phyloP scores from a whole-genome alignment of 1,284 basidiomycete species.

The Thelephora terrestris region DNA sequence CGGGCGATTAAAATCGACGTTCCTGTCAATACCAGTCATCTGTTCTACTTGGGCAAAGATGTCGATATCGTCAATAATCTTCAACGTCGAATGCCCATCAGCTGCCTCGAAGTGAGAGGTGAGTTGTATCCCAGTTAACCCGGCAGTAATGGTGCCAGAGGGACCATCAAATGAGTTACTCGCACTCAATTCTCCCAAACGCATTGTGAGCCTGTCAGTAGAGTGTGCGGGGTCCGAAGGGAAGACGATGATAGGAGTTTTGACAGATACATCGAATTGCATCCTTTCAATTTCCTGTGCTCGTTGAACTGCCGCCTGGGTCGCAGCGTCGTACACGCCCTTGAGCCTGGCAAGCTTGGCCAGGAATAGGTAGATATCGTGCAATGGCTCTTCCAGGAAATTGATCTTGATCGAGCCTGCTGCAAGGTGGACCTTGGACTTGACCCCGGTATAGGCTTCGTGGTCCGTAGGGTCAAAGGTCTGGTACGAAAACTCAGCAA shows the following conservation, averaged over 20 bases:
- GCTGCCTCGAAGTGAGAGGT: conserved; percentile 56
- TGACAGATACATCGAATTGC: conserved; percentile 86
- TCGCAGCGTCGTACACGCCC: conserved; percentile 92
- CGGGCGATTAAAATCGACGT: conserved; percentile 40
- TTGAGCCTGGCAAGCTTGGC: conserved; percentile 87
- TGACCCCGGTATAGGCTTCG: conserved; percentile 69
- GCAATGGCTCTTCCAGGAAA: conserved; percentile 83
- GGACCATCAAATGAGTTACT: conserved; percentile 68
- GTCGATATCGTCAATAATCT: conserved; percentile 91
- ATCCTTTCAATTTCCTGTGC: conserved; percentile 86
- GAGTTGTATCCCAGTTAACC: conserved; percentile 80
- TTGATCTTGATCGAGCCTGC: conserved; percentile 90
- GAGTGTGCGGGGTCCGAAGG: conserved; percentile 63
- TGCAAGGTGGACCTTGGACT: conserved; percentile 77
- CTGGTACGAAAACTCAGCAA: conserved; percentile 93
- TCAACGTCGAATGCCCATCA: conserved; percentile 45
- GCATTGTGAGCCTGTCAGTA: conserved; percentile 67
- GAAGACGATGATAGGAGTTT: conserved; percentile 89
- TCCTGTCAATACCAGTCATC: conserved; percentile 39
- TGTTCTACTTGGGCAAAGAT: conserved; percentile 69
- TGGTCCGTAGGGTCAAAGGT: conserved; percentile 71
- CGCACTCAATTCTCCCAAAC: conserved; percentile 85
- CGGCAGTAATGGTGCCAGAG: conserved; percentile 62
- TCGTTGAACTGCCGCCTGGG: conserved; percentile 84
- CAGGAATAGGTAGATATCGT: conserved; percentile 79